Evolutionary conservation across 352 stramenopile species (phyloP).

Genomic region (Phytopythium mirpurense): DNA sequence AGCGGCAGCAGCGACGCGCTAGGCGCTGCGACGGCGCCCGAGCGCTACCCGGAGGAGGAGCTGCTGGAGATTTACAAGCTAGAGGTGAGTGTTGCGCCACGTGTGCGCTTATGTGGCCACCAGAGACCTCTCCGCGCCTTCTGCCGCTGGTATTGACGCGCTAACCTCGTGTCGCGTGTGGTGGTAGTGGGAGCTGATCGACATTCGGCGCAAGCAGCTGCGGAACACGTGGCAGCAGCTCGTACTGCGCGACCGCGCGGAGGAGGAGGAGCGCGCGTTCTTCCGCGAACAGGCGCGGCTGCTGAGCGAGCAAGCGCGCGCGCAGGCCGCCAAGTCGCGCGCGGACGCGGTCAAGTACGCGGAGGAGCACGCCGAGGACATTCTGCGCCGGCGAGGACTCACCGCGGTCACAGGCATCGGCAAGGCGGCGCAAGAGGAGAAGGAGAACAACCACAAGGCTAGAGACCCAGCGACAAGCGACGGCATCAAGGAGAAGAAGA

Average conservation of each 20-base stretch:
- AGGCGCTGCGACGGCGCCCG: conserved; percentile 12
- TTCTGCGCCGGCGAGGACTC: neutral
- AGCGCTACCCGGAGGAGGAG: conserved; percentile 37
- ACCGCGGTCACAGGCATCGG: neutral
- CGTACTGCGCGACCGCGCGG: conserved; percentile 40
- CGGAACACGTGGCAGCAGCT: conserved; percentile 53
- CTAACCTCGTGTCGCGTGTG: neutral
- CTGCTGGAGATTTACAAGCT: conserved; percentile 59
- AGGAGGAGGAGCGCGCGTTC: conserved; percentile 40
- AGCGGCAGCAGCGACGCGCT: neutral
- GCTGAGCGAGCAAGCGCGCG: conserved; percentile 12
- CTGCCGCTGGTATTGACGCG: neutral
- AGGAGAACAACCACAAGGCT: conserved; percentile 3
- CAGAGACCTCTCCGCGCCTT: neutral
- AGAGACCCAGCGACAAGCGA: conserved; percentile 4
- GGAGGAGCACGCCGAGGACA: conserved; percentile 9
- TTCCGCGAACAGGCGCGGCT: conserved; percentile 26
- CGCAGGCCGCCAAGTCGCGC: conserved; percentile 9
- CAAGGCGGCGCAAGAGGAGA: neutral
- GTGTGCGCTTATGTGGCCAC: too few relatives aligned
- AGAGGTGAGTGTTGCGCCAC: conserved; percentile 27
- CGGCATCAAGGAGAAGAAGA: conserved; percentile 2
- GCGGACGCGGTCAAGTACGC: conserved; percentile 5
- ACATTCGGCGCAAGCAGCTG: conserved; percentile 48
- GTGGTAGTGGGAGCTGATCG: conserved; percentile 53